phyloP scores from a whole-genome alignment of 2,329 filamentous ascomycete genomes.

The Geosmithia morbida region DNA sequence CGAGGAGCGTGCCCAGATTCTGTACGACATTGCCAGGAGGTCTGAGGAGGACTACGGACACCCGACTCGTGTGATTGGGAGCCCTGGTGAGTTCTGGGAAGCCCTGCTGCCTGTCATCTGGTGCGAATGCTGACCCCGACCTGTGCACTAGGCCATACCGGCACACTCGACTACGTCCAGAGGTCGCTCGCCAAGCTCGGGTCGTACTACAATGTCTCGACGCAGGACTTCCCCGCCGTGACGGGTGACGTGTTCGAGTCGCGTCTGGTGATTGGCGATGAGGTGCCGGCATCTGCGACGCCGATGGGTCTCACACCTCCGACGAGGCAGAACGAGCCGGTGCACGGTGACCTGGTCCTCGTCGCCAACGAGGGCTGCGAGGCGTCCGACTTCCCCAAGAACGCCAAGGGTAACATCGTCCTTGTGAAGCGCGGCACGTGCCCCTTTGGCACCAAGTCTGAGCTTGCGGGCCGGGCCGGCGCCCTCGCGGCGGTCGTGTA shows the following conservation, averaged over 20 bases:
- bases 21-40: conserved; percentile 48
- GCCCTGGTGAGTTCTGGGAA: conserved; percentile 34
- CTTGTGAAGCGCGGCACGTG: conserved; percentile 58
- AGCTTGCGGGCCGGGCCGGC: conserved; percentile 51
- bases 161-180: conserved; percentile 49
- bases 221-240: conserved; percentile 49
- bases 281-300: conserved; percentile 31
- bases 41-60: conserved; percentile 47
- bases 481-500: conserved; percentile 61
- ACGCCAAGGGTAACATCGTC: conserved; percentile 49
- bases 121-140: too few relatives aligned
- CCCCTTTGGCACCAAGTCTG: conserved; percentile 57
- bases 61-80: conserved; percentile 58
- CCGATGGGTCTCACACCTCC: conserved; percentile 55
- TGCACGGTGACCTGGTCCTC: conserved; percentile 44
- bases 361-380: conserved; percentile 50
- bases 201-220: conserved; percentile 47
- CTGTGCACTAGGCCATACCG: conserved; percentile 53
- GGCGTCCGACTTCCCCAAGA: conserved; percentile 45
- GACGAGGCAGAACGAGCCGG: conserved; percentile 42
- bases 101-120: too few relatives aligned
- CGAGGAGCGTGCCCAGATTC: conserved; percentile 40
- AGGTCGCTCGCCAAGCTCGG: conserved; percentile 36
- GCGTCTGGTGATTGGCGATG: conserved; percentile 38
- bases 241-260: conserved; percentile 45